phyloP scores from a whole-genome alignment of 1,284 basidiomycete species.

The Lentinus polychrous region DNA sequence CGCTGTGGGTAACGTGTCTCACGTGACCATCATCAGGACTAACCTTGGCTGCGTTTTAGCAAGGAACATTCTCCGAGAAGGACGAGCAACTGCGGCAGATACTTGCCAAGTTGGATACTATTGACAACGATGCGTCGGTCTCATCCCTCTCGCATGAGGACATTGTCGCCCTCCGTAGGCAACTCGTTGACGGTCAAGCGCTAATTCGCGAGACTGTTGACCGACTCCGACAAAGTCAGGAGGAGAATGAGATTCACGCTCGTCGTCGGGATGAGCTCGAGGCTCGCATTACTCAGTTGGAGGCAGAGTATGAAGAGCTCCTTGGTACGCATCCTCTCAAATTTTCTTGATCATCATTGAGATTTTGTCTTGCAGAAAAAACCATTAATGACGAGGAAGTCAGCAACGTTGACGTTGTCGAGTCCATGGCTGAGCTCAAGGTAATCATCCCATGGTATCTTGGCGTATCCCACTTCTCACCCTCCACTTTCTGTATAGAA shows the following conservation, averaged over 20 bases:
- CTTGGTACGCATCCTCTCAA: slow-evolving; percentile 50
- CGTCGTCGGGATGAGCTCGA: slow-evolving; percentile 88
- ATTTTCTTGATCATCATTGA: slow-evolving; percentile 13
- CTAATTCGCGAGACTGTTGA: slow-evolving; percentile 87
- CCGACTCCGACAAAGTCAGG: slow-evolving; percentile 81
- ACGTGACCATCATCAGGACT: background rate
- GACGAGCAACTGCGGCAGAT: slow-evolving; percentile 86
- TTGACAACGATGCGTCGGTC: slow-evolving; percentile 53
- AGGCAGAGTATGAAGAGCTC: slow-evolving; percentile 94
- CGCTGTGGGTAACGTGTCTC: slow-evolving; percentile 48
- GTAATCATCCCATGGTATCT: slow-evolving; percentile 31
- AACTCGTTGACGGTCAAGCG: slow-evolving; percentile 85
- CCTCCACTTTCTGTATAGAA: slow-evolving; percentile 41
- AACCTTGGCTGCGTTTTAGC: slow-evolving; percentile 32
- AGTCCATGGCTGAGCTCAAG: slow-evolving; percentile 87
- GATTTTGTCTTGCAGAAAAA: slow-evolving; percentile 49
- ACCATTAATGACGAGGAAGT: slow-evolving; percentile 80
- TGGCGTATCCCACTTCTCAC: background rate
- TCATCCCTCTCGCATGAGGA: slow-evolving; percentile 70
- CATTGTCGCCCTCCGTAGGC: slow-evolving; percentile 73
- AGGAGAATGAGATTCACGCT: slow-evolving; percentile 85
- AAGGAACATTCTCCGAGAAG: slow-evolving; percentile 88
- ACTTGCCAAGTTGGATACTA: slow-evolving; percentile 75
- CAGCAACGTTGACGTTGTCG: slow-evolving; percentile 71
- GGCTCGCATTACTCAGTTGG: slow-evolving; percentile 72